Conservation (phyloP, 208 protist genomes). For the Tetramitus jugosus region DNA sequence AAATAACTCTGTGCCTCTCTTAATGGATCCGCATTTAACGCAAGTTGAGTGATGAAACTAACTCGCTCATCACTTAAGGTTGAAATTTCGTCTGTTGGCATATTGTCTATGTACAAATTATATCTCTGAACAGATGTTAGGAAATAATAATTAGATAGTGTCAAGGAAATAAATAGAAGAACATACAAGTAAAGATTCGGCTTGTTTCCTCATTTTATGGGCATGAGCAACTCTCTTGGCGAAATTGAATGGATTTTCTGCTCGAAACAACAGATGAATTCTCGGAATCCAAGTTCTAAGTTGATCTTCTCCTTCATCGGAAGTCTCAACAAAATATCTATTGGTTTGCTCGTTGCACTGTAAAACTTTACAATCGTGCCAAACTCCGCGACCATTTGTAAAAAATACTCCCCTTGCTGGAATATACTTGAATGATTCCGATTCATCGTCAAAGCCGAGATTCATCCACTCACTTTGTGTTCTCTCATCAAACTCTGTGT, state of each 20-base stretch:
- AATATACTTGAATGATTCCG: background rate
- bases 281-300: constrained; percentile 47
- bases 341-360: constrained; percentile 39
- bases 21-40: background rate
- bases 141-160: no score
- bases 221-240: constrained; percentile 71
- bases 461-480: constrained; percentile 42
- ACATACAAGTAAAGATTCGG: constrained; percentile 67
- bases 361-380: constrained; percentile 37
- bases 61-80: background rate
- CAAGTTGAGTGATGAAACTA: background rate
- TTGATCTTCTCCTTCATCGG: constrained; percentile 27
- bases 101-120: constrained; percentile 81
- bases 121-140: no score
- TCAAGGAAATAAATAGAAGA: no score
- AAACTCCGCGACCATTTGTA: constrained; percentile 30
- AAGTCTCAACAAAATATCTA: constrained; percentile 37
- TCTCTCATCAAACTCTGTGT: constrained; percentile 71
- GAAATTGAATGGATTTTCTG: constrained; percentile 78
- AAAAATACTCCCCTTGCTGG: background rate
- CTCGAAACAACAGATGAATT: constrained; percentile 75
- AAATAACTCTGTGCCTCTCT: background rate
- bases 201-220: constrained; percentile 50
- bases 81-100: constrained; percentile 69
- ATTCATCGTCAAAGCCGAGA: constrained; percentile 24